Conservation (phyloP, 768 basidiomycete genomes). For the Tephrocybe sp. region DNA sequence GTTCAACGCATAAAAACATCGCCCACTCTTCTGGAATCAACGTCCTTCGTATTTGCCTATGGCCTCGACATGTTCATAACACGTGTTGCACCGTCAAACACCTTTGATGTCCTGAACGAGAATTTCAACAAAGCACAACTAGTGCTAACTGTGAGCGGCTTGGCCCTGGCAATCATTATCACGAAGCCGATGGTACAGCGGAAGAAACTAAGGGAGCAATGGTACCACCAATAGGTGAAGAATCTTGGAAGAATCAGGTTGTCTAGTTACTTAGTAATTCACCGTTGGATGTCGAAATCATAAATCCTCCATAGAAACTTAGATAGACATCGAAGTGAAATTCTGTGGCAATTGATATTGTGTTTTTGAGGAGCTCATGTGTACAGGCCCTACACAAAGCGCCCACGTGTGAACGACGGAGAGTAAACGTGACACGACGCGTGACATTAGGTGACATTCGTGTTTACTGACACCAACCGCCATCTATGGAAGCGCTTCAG, state of each 20-base stretch:
- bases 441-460: no score
- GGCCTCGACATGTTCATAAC: slow-evolving; percentile 92
- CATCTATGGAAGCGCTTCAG: slow-evolving; percentile 52
- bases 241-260: no score
- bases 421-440: no score
- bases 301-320: no score
- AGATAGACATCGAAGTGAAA: no score
- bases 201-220: slow-evolving; percentile 67
- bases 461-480: slow-evolving; percentile 24
- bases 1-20: slow-evolving; percentile 71
- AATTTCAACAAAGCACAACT: slow-evolving; percentile 93
- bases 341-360: no score
- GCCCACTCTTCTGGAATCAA: slow-evolving; percentile 88
- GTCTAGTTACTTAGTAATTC: no score
- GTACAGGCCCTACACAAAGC: no score
- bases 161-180: slow-evolving; percentile 75
- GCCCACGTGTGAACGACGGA: no score
- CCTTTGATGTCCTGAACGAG: slow-evolving; percentile 91
- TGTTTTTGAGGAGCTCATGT: no score
- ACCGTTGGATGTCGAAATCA: no score
- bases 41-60: slow-evolving; percentile 82
- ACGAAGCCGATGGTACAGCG: slow-evolving; percentile 78
- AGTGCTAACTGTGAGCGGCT: slow-evolving; percentile 73
- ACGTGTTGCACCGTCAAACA: slow-evolving; percentile 80
- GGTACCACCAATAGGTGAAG: slow-evolving; percentile 68